Evolutionary conservation across 345 rosid species (phyloP).

Genomic region (thale cress (Arabidopsis thaliana)): DNA sequence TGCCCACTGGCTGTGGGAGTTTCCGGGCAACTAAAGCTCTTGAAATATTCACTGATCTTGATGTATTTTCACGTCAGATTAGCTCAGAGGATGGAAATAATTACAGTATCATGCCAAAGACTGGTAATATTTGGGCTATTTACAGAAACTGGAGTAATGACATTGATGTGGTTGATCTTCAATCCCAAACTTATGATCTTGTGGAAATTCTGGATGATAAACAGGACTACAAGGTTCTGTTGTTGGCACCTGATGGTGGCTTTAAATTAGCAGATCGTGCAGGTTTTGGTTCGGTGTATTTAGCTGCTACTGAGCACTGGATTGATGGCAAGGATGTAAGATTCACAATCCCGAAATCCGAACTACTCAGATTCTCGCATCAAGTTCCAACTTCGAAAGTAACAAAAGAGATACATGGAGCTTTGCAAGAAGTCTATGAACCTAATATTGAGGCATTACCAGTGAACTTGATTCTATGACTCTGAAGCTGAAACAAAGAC

Average conservation of each 20-base stretch:
- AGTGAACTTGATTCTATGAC: neutral
- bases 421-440: constrained; percentile 54
- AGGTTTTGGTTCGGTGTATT: constrained; percentile 1
- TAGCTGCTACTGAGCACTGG: constrained; percentile 55
- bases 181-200: constrained; percentile 54
- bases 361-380: constrained; percentile 73
- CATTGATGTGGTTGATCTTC: constrained; percentile 46
- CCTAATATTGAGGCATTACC: constrained; percentile 54
- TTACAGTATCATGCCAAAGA: constrained; percentile 58
- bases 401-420: constrained; percentile 59
- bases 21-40: constrained; percentile 48
- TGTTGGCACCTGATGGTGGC: constrained; percentile 54
- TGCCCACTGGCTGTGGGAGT: constrained; percentile 74
- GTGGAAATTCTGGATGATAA: constrained; percentile 58
- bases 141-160: constrained; percentile 66
- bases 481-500: constrained; percentile 21
- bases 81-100: constrained; percentile 42
- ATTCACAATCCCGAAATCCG: constrained; percentile 50
- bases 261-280: constrained; percentile 28
- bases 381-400: constrained; percentile 62
- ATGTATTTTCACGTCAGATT: constrained; percentile 63
- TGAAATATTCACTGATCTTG: constrained; percentile 42
- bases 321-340: constrained; percentile 22
- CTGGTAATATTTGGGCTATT: constrained; percentile 75
- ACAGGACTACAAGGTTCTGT: constrained; percentile 40